Evolutionary conservation across 2,329 filamentous ascomycete genomes (phyloP), one percentile per base, ranked within the genome.

Genomic region (Talaromyces marneffei): DNA sequence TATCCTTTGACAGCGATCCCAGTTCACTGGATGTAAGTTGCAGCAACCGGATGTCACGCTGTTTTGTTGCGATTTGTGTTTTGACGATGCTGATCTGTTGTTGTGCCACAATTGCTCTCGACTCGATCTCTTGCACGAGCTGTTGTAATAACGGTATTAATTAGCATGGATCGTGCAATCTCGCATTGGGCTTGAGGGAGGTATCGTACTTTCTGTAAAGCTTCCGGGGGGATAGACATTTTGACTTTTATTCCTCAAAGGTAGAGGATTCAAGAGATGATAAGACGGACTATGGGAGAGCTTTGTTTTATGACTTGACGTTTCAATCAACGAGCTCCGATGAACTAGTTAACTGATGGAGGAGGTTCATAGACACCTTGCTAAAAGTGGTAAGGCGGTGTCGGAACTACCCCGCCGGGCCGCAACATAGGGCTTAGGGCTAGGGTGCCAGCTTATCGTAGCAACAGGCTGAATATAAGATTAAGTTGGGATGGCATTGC

Each of bases 191-290:
- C 25, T 16, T 39, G 52, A 27, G 18, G 18, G 52, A 27, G 18
- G 18, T 40, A 33, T 52, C 42, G 44, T 73, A 93, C 93, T 88
- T 97, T 96, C 75, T 96, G 90, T 66, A 97, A 81, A 62, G 92
- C 92, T 79, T 96, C 91, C 71, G 95, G 96, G 59, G 92, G 88
- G 69, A 97, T 94, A 59, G 93, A 91, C 93, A 97, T 97, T 57
- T 69, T 83, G 68, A 48, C 57, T 42, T 33, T 10, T 27, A 5
- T 55, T 54, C 18, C 14, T 18, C n/a, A 9, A 40, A 23, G 27
- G 10, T 35, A 33, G n/a, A 9, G 29, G 4, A 14, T 33, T 3
- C 29, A 23, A 31, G n/a, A 23, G 4, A 46, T 14, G 9, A 50
- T 29, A 50, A 25, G 14, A n/a, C 16, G 18, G 27, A 16, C 4